Base-by-base conservation (phyloP, 2,329 filamentous ascomycete species). In the Talaromyces marneffei region DNA sequence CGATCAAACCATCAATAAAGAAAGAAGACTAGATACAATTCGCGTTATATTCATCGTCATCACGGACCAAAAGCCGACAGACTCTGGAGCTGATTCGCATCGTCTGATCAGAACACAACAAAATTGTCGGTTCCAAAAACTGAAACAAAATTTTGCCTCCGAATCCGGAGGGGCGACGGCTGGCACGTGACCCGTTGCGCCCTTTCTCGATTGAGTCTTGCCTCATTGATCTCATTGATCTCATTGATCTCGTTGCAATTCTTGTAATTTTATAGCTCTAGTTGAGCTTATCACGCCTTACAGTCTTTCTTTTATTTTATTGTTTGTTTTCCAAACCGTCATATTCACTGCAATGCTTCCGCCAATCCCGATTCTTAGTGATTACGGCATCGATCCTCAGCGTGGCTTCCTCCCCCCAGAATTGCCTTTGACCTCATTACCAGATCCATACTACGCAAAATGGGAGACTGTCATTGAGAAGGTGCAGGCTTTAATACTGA, bases 391-490 rank as follows among this genome's bases (percentile, higher is more conserved):
- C 59, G 78, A 78, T 27, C 70, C 76, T 10, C 69, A 86, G 61
- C 86, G 91, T 77, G 94, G 94, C 70, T 99, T 99, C 78, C 85
- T 99, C 59, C 92, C 94, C 1, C 82, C 89, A 64, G 86, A 91
- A 65, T 78, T 89, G 37, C 94, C 94, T 44, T 81, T 97, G 65
- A 87, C 90, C 64, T 80, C 85, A 60, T 85, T 99, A 14, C 89
- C 92, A 9, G 90, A 97, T 71, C 85, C 89, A 2, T 97, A 97
- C 80, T 99, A 97, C 77, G 87, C 90, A 75, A 91, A 91, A 72
- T 99, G 94, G 94, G 94, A 99, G 78, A 85, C 88, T 50, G 83
- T 97, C 55, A 85, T 88, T 35, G 84, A 87, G 67, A 97, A 96
- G 71, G 82, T 99, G 31, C 94, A 97, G 77, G 86, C 87, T 12